Evolutionary conservation across 768 basidiomycete genomes (phyloP).

Genomic region (Tulasnella sp.): DNA sequence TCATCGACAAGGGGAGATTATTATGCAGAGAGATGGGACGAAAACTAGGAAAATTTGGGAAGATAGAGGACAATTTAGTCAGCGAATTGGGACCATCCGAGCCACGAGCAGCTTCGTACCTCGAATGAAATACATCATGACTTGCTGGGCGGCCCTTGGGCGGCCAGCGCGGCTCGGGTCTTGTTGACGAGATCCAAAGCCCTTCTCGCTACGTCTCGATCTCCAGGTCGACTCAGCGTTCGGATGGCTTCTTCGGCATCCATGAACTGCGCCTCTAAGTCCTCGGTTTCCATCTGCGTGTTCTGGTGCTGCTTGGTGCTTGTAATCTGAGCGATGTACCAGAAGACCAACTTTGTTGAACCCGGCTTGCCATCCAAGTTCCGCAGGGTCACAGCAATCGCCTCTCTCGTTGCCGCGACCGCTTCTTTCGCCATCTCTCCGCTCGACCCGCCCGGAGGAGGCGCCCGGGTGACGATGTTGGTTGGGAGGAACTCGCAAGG

Average conservation of each 20-base stretch:
- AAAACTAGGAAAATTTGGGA: neutral
- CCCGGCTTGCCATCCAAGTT: neutral
- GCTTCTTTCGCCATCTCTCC: constrained; percentile 5
- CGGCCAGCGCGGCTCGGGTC: neutral
- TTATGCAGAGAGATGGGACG: neutral
- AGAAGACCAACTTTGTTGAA: constrained; percentile 12
- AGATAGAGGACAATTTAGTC: neutral
- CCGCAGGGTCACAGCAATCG: constrained; percentile 12
- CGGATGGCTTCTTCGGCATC: constrained; percentile 9
- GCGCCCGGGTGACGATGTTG: constrained; percentile 45
- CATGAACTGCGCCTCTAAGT: constrained; percentile 5
- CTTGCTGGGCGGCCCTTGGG: neutral
- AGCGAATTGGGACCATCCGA: neutral
- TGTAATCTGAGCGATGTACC: constrained; percentile 15
- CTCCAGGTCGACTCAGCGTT: constrained; percentile 6
- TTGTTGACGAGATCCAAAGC: constrained; percentile 14
- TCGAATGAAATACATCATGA: neutral
- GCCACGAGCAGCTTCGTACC: neutral
- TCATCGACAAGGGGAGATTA: neutral
- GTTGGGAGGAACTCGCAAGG: constrained; percentile 39
- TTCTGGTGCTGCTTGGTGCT: neutral
- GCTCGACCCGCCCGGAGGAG: constrained; percentile 31
- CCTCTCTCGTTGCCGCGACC: constrained; percentile 1
- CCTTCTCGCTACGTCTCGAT: constrained; percentile 13
- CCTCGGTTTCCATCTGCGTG: constrained; percentile 12